These are phyloP conservation scores for Colletotrichum limetticola DNA, from an alignment of 2,329 filamentous ascomycete genomes.

Conservation along the genomic window DNA sequence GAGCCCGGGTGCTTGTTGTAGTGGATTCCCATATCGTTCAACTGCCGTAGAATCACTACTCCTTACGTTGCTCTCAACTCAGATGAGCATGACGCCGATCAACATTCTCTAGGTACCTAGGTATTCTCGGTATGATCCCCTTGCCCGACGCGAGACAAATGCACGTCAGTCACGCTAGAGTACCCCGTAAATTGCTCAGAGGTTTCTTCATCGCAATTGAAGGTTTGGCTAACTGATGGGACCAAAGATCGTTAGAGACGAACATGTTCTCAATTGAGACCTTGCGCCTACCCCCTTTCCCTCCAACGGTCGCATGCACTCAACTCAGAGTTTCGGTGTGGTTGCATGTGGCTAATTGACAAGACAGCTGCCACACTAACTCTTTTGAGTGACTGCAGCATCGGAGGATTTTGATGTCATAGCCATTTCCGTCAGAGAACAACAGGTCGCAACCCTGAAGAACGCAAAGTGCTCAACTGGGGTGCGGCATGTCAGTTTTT, in stretches of 20 bases:
- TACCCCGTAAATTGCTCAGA: background rate
- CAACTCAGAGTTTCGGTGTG: background rate
- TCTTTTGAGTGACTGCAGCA: background rate
- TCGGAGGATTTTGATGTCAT: constrained; percentile 15
- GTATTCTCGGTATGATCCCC: too few relatives aligned
- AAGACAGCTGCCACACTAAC: background rate
- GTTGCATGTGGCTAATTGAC: background rate
- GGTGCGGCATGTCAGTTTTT: background rate
- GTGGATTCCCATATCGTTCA: background rate
- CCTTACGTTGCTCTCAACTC: background rate
- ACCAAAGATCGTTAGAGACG: background rate
- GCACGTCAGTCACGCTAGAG: too few relatives aligned
- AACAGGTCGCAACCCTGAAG: constrained; percentile 14
- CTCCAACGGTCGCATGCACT: background rate
- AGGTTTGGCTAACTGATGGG: background rate
- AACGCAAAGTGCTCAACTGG: background rate
- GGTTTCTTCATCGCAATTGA: background rate
- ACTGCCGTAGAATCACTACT: background rate
- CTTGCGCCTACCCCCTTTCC: background rate
- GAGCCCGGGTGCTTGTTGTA: background rate
- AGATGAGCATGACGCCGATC: background rate
- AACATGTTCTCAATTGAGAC: background rate
- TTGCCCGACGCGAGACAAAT: too few relatives aligned
- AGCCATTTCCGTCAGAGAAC: background rate
- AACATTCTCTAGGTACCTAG: too few relatives aligned